A percentile compares a stretch with the other conserved stretches of the same genome.
Conservation (phyloP, 805 yeast genomes). For the Yarrowia osloensis region DNA sequence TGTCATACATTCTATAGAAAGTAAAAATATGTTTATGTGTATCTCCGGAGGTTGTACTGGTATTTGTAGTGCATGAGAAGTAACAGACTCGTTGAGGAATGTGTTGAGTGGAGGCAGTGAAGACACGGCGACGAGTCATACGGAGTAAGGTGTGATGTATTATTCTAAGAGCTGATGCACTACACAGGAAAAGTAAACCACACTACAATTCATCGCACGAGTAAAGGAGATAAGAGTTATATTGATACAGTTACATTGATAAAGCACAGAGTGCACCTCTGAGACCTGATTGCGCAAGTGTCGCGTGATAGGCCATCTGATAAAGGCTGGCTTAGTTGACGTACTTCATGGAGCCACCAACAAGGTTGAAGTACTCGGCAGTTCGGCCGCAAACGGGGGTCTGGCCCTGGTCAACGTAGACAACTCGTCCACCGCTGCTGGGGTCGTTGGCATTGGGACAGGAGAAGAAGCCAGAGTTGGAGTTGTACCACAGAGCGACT, state of each 20-base stretch:
- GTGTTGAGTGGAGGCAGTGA: too few relatives aligned
- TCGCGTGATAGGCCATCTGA: background rate
- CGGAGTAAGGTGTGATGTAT: too few relatives aligned
- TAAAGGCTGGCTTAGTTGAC: background rate
- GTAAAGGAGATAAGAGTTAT: background rate
- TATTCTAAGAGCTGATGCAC: too few relatives aligned
- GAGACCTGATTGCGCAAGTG: background rate
- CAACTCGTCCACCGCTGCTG: background rate
- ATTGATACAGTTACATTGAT: background rate
- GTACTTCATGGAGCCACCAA: constrained; percentile 9
- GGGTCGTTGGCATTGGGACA: constrained; percentile 23
- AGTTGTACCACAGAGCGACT: constrained; percentile 19
- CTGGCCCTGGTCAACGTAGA: constrained; percentile 19
- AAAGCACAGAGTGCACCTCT: background rate
- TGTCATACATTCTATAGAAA: constrained; percentile 1
- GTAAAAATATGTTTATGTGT: background rate
- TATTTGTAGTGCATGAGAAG: background rate
- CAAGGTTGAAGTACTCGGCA: constrained; percentile 23
- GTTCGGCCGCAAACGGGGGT: constrained; percentile 21
- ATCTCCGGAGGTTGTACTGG: background rate
- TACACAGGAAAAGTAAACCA: too few relatives aligned
- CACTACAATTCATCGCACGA: too few relatives aligned
- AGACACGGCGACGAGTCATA: too few relatives aligned
- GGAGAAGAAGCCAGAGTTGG: constrained; percentile 11
- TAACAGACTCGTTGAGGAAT: too few relatives aligned